Conservation (phyloP, 495 filamentous ascomycete species). For the Aspergillus asperescens region DNA sequence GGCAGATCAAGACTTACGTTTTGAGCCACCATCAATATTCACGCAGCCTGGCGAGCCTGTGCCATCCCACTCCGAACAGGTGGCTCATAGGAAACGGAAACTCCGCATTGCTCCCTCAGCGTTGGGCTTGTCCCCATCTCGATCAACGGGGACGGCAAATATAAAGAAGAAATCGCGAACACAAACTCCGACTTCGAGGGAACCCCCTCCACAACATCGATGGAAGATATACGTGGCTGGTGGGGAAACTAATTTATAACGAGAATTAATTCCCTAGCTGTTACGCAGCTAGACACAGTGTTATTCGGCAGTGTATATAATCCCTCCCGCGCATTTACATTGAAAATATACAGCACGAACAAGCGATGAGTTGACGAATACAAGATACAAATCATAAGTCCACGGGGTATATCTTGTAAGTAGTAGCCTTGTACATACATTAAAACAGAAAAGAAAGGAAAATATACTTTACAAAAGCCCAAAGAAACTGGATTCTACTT, state of each 20-base stretch:
- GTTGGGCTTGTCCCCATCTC: neutral
- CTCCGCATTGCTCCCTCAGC: constrained; percentile 4
- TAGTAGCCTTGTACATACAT: neutral
- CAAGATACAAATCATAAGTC: neutral
- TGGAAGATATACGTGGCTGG: neutral
- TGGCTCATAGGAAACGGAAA: constrained; percentile 28
- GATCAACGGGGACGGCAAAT: neutral
- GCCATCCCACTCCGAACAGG: neutral
- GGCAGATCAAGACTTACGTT: neutral
- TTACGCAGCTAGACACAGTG: neutral
- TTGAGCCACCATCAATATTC: too few species aligned
- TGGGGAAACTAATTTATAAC: too few species aligned
- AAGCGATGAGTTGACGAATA: neutral
- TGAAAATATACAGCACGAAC: neutral
- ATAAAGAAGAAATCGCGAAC: constrained; percentile 13
- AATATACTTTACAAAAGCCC: neutral
- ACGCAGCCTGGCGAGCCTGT: too few species aligned
- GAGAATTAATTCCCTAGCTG: too few species aligned
- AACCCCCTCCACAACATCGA: neutral
- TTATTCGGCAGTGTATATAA: too few species aligned
- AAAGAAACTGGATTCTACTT: constrained; percentile 16
- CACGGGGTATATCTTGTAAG: neutral
- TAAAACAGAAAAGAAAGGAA: neutral
- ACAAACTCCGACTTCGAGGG: neutral
- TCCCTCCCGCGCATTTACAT: neutral